Evolutionary conservation across 179 eudicot genomes (phyloP), one percentile per base, ranked within the genome.

Genomic region (Drosera spatulata): DNA sequence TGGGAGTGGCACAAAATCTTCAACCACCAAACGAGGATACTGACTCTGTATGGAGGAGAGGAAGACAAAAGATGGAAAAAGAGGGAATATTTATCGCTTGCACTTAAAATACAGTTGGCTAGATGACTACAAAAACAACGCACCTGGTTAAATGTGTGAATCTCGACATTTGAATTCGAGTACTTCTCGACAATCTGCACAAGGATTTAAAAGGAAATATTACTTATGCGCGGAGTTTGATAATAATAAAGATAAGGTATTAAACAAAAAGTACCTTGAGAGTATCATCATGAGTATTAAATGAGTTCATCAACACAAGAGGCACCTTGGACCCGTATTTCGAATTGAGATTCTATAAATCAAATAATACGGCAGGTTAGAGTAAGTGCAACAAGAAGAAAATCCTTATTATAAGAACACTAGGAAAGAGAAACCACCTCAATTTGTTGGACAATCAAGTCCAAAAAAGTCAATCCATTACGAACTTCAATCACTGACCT

Each of bases 401-500:
- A 55, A 64, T 45, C 13, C 39, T 7, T 14, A 10, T 55, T 2
- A 53, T n/a, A 4, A n/a, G 42, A 54, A 55, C 15, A 7, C 9
- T 14, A 49, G 33, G 55, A 63, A 55, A 11, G 44, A 61, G 62
- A 47, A 48, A 1, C 33, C 47, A 93, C 99, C 99, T 93, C 95
- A 76, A 93, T 86, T 69, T 93, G 95, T 68, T 66, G 67, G 74
- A 89, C 99, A 68, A 93, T 90, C 58, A 93, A 75, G 79, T 93
- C 99, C 13, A 93, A 70, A 75, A 93, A 93, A 52, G 99, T 93
- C 73, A 85, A 76, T 15, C 95, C 95, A 74, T 90, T 83, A 39
- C 94, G 86, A 50, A 93, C 97, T 90, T 94, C 97, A 70, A 94
- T 94, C 69, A 94, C 99, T 67, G 97, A 94, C 70, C 99, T 78